Base-by-base conservation (phyloP, 2,329 filamentous ascomycete genomes). In the Chrysosporium keratinophilum region DNA sequence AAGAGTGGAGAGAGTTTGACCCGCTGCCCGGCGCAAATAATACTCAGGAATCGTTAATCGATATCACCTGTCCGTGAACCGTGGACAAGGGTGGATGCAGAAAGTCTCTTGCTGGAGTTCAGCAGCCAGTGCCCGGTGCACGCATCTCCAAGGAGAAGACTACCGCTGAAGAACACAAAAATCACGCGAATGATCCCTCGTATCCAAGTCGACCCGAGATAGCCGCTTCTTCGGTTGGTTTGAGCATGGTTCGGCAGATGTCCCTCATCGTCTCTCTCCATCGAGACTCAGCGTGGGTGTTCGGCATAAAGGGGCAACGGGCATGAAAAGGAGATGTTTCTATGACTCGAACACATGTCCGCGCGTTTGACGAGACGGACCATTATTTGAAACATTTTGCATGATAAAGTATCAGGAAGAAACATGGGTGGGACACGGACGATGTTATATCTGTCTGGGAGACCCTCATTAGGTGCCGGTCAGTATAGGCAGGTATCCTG, bases 1-100 rank as follows among this genome's bases (percentile, higher is more conserved):
- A 51, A 7, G 17, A 35, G 39, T 50, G 47, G 47, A 20, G 48
- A 50, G 48, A 50, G 39, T 50, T 50, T 35, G 39, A 50, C 47
- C 37, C 47, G 42, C 47, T 33, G 48, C 17, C 39, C 48, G 37
- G 11, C 19, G n/a, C 28, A 41, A n/a, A n/a, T n/a, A n/a, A n/a
- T n/a, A n/a, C n/a, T n/a, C 2, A 44, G 19, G 5, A 28, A 28
- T 28, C 23, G 7, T 28, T 4, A 28, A 28, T 28, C 35, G 35
- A n/a, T 47, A 37, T 47, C 31, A 43, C 35, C 23, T 17, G 5
- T 39, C 45, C 23, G 23, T 28, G 34, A 43, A n/a, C 39, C 41
- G 34, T 51, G 40, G 39, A 23, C 17, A 23, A 41, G 7, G 19
- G 19, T 23, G 12, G 17, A 35, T 34, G 47, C 19, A 50, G 12